Base-by-base conservation (phyloP, 1,284 basidiomycete species). In the Microbotryum scabiosae region DNA sequence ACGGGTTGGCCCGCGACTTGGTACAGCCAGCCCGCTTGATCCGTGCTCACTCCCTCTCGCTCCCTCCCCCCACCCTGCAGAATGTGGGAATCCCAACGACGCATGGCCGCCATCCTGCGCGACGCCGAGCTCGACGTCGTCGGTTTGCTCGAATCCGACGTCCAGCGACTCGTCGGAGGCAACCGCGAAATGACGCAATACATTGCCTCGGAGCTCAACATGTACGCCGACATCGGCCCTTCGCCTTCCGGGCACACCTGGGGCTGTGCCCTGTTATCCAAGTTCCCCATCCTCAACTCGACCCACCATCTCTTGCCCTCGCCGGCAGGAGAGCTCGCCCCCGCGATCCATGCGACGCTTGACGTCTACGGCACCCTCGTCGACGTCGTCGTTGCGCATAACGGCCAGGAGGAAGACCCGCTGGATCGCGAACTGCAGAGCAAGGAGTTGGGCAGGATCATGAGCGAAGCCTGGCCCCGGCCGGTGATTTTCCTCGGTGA, bases 351-450 rank as follows among this genome's bases (percentile, higher is more conserved):
- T 72, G 92, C 92, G 1, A 83, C 89, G 7, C 79, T 97, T 18
- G 87, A 94, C 64, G 79, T 93, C 5, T 88, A 85, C 69, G 90
- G 90, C 0, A 85, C 84, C 1, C 80, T 82, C 55, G 84, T 94
- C 25, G 85, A 86, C 18, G 88, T 93, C 0, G 78, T 94, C 23
- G 87, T 94, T 1, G 83, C 88, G 0, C 92, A 97, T 72, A 96
- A 97, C 72, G 92, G 92, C 3, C 92, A 97, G 81, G 88, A 94
- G 80, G 88, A 94, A 73, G 90, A 91, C 56, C 82, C 86, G 0
- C 75, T 91, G 21, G 92, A 96, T 74, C 83, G 92, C 66, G 87
- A 93, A 73, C 76, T 96, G 48, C 92, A 97, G 73, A 88, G 88
- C 51, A 85, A 74, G 41, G 87, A 87, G 70, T 78, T 96, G 48